Base-by-base conservation (phyloP, 192 early-diverging fungal species). In the Mortierella hygrophila region DNA sequence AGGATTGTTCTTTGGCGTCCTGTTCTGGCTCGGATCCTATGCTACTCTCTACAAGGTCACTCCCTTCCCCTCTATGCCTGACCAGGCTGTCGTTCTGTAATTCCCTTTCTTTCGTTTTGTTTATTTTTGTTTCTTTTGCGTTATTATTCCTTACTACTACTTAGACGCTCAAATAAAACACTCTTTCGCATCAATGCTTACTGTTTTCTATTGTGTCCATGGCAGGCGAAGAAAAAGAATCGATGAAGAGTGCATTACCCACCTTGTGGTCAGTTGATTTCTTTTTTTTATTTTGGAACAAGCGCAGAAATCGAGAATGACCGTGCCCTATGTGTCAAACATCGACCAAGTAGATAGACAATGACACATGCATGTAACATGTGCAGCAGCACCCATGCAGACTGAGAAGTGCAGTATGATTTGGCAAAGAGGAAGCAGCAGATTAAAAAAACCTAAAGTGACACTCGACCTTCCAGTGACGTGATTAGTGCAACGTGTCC, bases 11-110 rank as follows among this genome's bases (percentile, higher is more conserved):
- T 91, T 94, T 75, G 96, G 96, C 38, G 37, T 94, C 21, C 82
- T 91, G 26, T 96, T 91, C 89, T 98, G 96, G 96, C 65, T 89
- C n/a, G 70, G 82, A 9, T 69, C 89, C 29, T 93, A 93, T 87
- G 84, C 60, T 13, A 78, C 71, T 2, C 23, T 71, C 1, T 86
- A 86, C 49, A 86, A 86, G 76, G 49, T 46, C 26, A 32, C 68
- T 16, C 32, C 79, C 26, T 86, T 86, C 49, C 83, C 83, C 1
- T 54, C 75, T 6, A 86, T 86, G 84, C 84, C 84, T 5, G 84
- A 86, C 49, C 84, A 86, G 40, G 65, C 72, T 9, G 75, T 81
- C 16, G 6, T 79, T 5, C 18, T 74, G 8, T 86, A 81, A 47
- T 74, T 2, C 4, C 13, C 42, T 7, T 29, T 16, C 5, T 49